Evolutionary conservation across 148 eudicot genomes (phyloP), one percentile per base, ranked within the genome.

Genomic region (Tetragonia tetragonoides): DNA sequence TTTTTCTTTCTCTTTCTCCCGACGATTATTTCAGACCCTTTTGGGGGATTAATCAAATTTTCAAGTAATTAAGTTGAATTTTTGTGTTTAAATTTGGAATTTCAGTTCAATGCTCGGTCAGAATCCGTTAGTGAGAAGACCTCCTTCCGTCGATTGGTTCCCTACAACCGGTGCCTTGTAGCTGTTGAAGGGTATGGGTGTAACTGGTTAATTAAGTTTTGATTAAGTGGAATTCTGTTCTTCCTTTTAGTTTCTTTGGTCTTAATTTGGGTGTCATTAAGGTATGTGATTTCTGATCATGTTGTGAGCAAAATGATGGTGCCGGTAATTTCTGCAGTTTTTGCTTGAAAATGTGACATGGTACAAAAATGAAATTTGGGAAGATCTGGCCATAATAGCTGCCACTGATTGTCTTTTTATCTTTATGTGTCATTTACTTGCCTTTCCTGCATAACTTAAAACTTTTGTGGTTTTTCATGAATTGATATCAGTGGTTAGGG

Each of bases 61-160:
- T 70, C 2, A 63, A 8, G 10, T 11, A 6, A 12, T n/a, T 60
- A 39, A 10, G 53, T 41, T 79, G 66, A 17, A 60, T 60, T n/a
- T 63, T 68, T 53, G 7, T 75, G 24, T 18, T 44, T 68, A 12
- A n/a, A 34, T 75, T 12, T 61, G 67, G 57, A 42, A 74, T 79
- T 51, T 51, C 88, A 96, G 98, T 96, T 93, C 75, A 96, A 96
- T 86, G 99, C 98, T 69, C 89, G 99, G 66, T 89, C 91, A 18
- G 99, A 96, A 78, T 89, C 99, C 5, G 72, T 93, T 16, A 73
- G 74, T 77, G 98, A 96, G 79, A 96, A 93, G 85, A 89, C 99
- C 81, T 89, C 98, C 38, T 96, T 96, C 80, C 95, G 99, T 75
- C 95, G 98, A 54, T 89, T 96, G 62, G 78, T 96, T 88, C 98